Conservation (phyloP, 2,329 filamentous ascomycete genomes). For the Fusarium torreyae region DNA sequence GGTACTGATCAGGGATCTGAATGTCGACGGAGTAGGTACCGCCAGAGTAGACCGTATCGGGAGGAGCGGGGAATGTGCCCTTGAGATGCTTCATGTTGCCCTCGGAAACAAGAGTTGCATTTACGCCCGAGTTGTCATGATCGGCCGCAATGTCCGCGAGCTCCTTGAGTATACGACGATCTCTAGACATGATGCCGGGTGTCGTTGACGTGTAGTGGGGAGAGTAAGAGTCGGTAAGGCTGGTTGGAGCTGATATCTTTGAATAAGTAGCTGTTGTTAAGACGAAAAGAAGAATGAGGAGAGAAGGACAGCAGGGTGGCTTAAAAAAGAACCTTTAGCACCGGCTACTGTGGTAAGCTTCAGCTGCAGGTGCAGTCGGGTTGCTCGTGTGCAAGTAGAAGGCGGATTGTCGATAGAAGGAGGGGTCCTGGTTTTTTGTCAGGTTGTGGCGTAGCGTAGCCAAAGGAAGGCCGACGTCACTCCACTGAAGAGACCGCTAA, state of each 20-base stretch:
- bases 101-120: slow-evolving; percentile 74
- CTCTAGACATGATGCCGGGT: slow-evolving; percentile 61
- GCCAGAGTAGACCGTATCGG: slow-evolving; percentile 93
- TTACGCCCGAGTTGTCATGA: slow-evolving; percentile 80
- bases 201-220: background rate
- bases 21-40: slow-evolving; percentile 89
- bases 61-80: slow-evolving; percentile 87
- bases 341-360: slow-evolving; percentile 10
- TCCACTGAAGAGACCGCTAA: slow-evolving; percentile 37
- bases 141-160: slow-evolving; percentile 82
- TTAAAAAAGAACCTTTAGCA: background rate
- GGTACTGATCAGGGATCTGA: slow-evolving; percentile 88
- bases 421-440: slow-evolving; percentile 39
- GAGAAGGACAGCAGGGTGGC: slow-evolving; percentile 2
- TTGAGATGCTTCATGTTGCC: slow-evolving; percentile 85
- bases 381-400: slow-evolving; percentile 23
- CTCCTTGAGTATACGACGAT: slow-evolving; percentile 80
- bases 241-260: too few species aligned
- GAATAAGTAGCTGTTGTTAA: background rate
- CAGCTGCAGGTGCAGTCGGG: slow-evolving; percentile 19
- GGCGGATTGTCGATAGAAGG: slow-evolving; percentile 21
- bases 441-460: slow-evolving; percentile 20
- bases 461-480: slow-evolving; percentile 32
- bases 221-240: background rate
- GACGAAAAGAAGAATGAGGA: background rate